Evolutionary conservation across 208 protist genomes (phyloP).

Genomic region (Vickermania ingenoplastis): DNA sequence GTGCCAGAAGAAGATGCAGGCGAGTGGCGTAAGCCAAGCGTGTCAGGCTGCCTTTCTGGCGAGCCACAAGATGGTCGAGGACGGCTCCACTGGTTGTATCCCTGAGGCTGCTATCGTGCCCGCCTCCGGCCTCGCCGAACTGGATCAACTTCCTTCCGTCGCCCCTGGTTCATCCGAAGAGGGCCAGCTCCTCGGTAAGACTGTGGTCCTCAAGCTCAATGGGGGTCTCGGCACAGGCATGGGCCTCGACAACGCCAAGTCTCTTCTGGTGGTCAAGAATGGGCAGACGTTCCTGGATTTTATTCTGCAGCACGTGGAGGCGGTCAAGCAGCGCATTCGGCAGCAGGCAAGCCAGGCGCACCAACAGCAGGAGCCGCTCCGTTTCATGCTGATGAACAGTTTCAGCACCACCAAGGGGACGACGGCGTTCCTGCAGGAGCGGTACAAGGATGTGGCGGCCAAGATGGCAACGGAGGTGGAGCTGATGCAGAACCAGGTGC

Average conservation of each 20-base stretch:
- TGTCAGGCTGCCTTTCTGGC: conserved; percentile 56
- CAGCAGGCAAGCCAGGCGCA: conserved; percentile 24
- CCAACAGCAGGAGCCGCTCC: conserved; percentile 31
- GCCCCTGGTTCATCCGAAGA: background rate
- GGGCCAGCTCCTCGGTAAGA: conserved; percentile 39
- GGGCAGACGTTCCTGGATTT: conserved; percentile 97
- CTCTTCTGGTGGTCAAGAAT: conserved; percentile 89
- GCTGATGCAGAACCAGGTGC: conserved; percentile 80
- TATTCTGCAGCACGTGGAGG: conserved; percentile 85
- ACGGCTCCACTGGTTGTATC: conserved; percentile 39
- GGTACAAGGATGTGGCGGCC: conserved; percentile 35
- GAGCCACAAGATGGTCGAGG: conserved; percentile 40
- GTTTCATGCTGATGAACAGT: conserved; percentile 98
- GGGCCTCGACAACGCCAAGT: conserved; percentile 81
- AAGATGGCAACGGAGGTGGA: conserved; percentile 53
- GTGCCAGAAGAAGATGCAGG: conserved; percentile 63
- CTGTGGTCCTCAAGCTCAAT: conserved; percentile 97
- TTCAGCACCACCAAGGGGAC: conserved; percentile 96
- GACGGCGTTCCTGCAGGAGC: conserved; percentile 40
- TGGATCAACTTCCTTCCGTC: conserved; percentile 21
- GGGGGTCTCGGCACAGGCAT: conserved; percentile 93
- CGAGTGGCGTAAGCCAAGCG: conserved; percentile 34
- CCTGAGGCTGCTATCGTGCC: conserved; percentile 36
- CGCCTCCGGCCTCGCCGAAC: conserved; percentile 25
- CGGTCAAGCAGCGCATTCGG: conserved; percentile 86